Evolutionary conservation across 192 early-diverging fungal species (phyloP).

Genomic region (Entomortierella chlamydospora): DNA sequence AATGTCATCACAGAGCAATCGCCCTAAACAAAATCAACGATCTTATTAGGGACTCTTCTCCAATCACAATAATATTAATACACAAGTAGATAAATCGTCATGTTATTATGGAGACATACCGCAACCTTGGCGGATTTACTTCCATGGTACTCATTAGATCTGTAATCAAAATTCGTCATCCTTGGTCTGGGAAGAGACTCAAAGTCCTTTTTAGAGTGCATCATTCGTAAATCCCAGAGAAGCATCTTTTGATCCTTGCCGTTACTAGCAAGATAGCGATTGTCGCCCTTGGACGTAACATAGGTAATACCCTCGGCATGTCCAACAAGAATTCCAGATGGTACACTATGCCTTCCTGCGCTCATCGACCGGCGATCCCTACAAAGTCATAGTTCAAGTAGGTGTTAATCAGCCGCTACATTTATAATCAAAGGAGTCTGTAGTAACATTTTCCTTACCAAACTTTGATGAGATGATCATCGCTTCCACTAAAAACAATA

Average conservation of each 20-base stretch:
- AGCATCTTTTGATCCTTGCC: constrained; percentile 80
- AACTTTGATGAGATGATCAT: constrained; percentile 70
- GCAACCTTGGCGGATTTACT: constrained; percentile 13
- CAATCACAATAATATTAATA: constrained; percentile 25
- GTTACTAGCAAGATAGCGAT: constrained; percentile 71
- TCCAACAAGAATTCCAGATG: constrained; percentile 72
- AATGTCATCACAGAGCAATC: constrained; percentile 68
- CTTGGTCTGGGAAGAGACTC: not conserved
- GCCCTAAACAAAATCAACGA: constrained; percentile 5
- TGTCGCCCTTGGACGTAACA: constrained; percentile 73
- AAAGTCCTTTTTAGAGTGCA: constrained; percentile 26
- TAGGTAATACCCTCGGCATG: constrained; percentile 81
- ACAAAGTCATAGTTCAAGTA: not conserved
- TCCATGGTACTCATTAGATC: constrained; percentile 5
- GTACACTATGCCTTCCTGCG: constrained; percentile 27
- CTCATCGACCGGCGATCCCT: constrained; percentile 70
- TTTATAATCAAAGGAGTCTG: no score
- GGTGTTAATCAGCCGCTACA: no score
- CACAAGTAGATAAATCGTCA: constrained; percentile 27
- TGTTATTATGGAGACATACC: constrained; percentile 18
- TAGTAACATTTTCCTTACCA: constrained; percentile 38
- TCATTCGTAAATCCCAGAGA: constrained; percentile 71
- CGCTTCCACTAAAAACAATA: constrained; percentile 70
- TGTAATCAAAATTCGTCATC: constrained; percentile 17
- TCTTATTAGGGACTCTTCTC: not conserved